These are phyloP conservation scores for Teratosphaeria gauchensis DNA, from an alignment of 2,329 filamentous ascomycete species.

Conservation along the genomic window DNA sequence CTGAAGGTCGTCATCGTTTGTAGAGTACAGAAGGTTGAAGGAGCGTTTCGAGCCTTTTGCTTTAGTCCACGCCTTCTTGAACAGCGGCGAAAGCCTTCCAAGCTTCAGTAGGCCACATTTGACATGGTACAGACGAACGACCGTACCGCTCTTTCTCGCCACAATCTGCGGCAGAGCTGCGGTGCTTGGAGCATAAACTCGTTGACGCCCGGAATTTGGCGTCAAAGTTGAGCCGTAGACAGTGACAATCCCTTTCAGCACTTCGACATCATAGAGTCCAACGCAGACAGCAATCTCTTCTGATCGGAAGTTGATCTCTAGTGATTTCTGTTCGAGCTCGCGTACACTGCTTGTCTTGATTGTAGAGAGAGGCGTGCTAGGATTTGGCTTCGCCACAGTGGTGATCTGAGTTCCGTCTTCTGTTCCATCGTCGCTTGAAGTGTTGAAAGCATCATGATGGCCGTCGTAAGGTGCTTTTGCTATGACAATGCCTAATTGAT, in stretches of 20 bases:
- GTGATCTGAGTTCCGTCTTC: background rate
- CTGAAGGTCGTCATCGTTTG: constrained; percentile 13
- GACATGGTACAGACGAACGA: constrained; percentile 47
- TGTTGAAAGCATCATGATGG: constrained; percentile 1
- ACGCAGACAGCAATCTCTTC: constrained; percentile 34
- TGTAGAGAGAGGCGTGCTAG: constrained; percentile 7
- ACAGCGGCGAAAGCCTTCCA: constrained; percentile 54
- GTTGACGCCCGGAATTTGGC: constrained; percentile 25
- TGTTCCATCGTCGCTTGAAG: background rate
- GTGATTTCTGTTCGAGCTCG: constrained; percentile 8
- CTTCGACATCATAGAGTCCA: constrained; percentile 57
- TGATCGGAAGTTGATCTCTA: constrained; percentile 14
- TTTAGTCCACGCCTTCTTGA: constrained; percentile 57
- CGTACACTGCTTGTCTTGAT: constrained; percentile 6
- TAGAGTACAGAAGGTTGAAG: constrained; percentile 25
- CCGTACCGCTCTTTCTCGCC: constrained; percentile 35
- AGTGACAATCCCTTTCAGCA: constrained; percentile 53
- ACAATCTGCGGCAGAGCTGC: constrained; percentile 61
- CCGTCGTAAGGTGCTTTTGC: constrained; percentile 15
- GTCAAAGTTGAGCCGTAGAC: constrained; percentile 56
- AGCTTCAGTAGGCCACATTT: constrained; percentile 44
- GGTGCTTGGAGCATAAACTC: constrained; percentile 58
- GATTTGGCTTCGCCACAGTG: background rate
- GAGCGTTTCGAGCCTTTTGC: constrained; percentile 17
- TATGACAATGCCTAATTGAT: constrained; percentile 7